These are phyloP conservation scores for Ambrosiella beaveri DNA, from an alignment of 2,329 filamentous ascomycete genomes.

Conservation along the genomic window DNA sequence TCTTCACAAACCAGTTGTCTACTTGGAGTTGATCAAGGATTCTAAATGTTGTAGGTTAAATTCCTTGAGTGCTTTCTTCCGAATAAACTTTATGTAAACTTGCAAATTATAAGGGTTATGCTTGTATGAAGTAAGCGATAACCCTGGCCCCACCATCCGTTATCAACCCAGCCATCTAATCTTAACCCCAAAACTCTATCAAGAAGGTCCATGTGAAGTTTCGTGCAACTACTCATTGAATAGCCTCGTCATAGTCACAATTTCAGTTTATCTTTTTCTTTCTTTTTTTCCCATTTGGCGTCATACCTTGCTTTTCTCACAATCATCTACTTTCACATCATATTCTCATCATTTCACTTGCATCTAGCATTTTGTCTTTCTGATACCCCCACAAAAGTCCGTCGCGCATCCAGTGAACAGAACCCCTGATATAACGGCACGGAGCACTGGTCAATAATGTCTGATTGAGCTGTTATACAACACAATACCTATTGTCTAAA, in stretches of 20 bases:
- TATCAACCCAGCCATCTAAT: background rate
- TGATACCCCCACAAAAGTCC: background rate
- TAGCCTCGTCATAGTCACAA: background rate
- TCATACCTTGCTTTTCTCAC: background rate
- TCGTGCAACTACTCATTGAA: background rate
- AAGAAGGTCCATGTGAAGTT: background rate
- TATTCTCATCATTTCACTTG: background rate
- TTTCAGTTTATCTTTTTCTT: background rate
- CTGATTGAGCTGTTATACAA: no score
- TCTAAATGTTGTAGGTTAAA: no score
- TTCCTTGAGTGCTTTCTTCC: background rate
- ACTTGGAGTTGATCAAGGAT: no score
- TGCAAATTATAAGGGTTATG: background rate
- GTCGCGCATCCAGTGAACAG: no score
- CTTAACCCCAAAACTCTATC: background rate
- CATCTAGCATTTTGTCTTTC: background rate
- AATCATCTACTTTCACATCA: background rate
- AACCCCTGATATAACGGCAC: no score
- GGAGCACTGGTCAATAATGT: no score
- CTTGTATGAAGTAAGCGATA: no score
- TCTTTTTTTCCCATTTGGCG: background rate
- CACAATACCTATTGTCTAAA: no score
- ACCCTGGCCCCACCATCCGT: background rate
- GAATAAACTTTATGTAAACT: background rate
- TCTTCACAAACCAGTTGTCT: background rate